These are phyloP conservation scores for Candida tunisiensis DNA, from an alignment of 1,139 yeast species.

Conservation along the genomic window DNA sequence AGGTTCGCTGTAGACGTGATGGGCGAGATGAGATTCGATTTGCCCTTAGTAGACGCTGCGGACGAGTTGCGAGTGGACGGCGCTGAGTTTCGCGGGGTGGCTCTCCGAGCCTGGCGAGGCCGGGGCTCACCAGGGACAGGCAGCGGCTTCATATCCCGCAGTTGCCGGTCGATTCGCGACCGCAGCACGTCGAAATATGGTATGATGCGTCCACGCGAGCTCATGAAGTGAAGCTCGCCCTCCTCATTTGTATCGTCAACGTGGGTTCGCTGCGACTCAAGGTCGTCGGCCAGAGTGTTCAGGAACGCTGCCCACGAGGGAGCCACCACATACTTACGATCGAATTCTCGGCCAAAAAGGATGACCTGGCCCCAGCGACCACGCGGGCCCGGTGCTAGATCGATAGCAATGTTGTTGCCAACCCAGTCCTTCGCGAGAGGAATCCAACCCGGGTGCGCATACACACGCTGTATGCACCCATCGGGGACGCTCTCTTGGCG, in stretches of 20 bases:
- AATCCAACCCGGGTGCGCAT: conserved; percentile 83
- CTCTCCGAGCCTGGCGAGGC: conserved; percentile 1
- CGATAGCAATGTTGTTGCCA: conserved; percentile 84
- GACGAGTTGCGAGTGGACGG: conserved; percentile 2
- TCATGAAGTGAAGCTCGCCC: conserved; percentile 44
- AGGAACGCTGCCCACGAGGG: conserved; percentile 78
- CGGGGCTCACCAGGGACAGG: conserved; percentile 1
- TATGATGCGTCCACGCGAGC: conserved; percentile 26
- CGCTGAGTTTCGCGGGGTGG: conserved; percentile 1
- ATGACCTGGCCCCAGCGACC: conserved; percentile 79
- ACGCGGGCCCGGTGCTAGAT: conserved; percentile 63
- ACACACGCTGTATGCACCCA: conserved; percentile 46
- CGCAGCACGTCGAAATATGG: conserved; percentile 52
- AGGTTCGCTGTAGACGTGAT: conserved; percentile 8
- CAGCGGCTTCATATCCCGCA: conserved; percentile 8
- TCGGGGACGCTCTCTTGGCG: conserved; percentile 63
- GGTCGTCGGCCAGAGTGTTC: conserved; percentile 64
- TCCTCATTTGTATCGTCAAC: conserved; percentile 49
- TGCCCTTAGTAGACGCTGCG: conserved; percentile 1
- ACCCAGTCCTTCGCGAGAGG: conserved; percentile 77
- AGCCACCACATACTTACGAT: conserved; percentile 62
- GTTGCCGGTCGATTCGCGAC: conserved; percentile 21
- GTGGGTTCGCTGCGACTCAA: conserved; percentile 62
- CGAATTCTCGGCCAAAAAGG: conserved; percentile 79
- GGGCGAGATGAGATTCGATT: conserved; percentile 1